Percentiles rank a stretch among this genome's conserved stretches.
Evolutionary conservation across 176 grass and related monocot genomes (phyloP).

Genomic region (Hsuehochloa calcarea): DNA sequence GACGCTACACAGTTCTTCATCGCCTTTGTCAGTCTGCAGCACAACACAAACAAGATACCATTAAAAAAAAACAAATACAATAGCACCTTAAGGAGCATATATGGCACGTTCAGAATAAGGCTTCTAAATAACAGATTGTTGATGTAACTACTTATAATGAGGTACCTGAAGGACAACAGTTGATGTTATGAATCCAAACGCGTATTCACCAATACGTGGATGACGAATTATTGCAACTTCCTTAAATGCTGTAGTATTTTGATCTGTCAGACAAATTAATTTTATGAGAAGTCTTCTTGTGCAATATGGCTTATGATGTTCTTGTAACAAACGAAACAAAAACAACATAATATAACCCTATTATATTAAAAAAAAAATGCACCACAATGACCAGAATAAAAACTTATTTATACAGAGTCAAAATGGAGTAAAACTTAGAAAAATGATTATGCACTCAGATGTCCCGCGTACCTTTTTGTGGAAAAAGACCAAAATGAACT

Average conservation of each 20-base stretch:
- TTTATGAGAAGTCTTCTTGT: conserved; percentile 11
- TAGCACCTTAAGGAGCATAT: not conserved
- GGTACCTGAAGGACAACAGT: conserved; percentile 89
- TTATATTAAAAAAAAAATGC: not conserved
- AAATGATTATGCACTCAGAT: not conserved
- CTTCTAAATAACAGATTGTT: not conserved
- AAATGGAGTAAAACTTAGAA: not conserved
- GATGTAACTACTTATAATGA: not conserved
- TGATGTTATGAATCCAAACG: conserved; percentile 99
- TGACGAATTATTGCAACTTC: conserved; percentile 99
- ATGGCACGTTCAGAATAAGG: not conserved
- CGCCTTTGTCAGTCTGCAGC: conserved; percentile 83
- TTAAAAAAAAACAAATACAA: not conserved
- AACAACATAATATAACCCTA: not conserved
- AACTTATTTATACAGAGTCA: not conserved
- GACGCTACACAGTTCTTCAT: conserved; percentile 94
- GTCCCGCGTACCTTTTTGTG: not conserved
- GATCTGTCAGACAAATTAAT: conserved; percentile 62
- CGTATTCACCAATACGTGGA: conserved; percentile 95
- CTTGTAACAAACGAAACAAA: not conserved
- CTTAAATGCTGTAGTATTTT: conserved; percentile 99
- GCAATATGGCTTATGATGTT: not conserved
- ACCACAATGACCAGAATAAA: not conserved
- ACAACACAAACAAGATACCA: conserved; percentile 14
- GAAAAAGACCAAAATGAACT: not conserved